phyloP scores from a whole-genome alignment of 768 basidiomycete genomes.

The Termitomyces bulborhizus region DNA sequence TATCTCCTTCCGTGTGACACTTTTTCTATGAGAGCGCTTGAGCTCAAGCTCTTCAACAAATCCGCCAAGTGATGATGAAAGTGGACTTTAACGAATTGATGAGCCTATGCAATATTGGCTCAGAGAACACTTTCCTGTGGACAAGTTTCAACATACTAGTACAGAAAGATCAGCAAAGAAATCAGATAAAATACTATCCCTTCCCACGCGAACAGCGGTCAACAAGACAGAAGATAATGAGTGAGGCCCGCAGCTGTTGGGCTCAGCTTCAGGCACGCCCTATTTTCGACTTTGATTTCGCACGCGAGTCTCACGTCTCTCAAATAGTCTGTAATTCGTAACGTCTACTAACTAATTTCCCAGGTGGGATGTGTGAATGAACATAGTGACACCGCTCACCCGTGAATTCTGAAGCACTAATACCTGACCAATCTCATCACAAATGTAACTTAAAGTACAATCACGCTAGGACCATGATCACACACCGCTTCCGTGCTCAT shows the following conservation, averaged over 20 bases:
- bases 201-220: too few relatives aligned
- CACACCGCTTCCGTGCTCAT: constrained; percentile 17
- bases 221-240: too few relatives aligned
- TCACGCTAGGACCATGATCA: constrained; percentile 5
- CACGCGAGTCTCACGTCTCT: too few relatives aligned
- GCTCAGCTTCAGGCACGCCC: too few relatives aligned
- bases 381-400: background rate
- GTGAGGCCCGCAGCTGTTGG: too few relatives aligned
- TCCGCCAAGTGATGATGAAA: background rate
- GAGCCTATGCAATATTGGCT: too few relatives aligned
- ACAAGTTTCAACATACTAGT: too few relatives aligned
- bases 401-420: background rate
- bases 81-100: too few relatives aligned
- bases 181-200: too few relatives aligned
- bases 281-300: too few relatives aligned
- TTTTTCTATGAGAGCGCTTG: background rate
- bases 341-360: background rate
- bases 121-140: too few relatives aligned
- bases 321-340: background rate
- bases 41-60: background rate
- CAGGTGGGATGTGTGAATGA: background rate
- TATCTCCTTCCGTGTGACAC: background rate
- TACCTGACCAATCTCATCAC: background rate
- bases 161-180: too few relatives aligned
- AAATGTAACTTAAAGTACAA: background rate